Base-by-base conservation (phyloP, 1,284 basidiomycete species). In the Heliocybe sulcata region DNA sequence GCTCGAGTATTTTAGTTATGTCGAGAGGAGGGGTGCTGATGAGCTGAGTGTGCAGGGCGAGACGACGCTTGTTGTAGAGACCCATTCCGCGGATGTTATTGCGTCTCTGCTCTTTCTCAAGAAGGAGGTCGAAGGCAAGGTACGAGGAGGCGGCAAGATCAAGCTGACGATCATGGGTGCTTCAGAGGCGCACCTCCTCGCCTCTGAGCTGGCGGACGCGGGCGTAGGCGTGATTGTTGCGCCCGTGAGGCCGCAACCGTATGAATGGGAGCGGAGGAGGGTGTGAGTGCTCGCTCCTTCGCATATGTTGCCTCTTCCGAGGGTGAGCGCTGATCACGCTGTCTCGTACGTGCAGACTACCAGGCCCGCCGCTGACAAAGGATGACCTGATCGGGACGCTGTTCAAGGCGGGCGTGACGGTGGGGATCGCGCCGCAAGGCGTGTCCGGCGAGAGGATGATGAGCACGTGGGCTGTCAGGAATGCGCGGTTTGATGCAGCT, bases 211-310 rank as follows among this genome's bases (percentile, higher is more conserved):
- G 35, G 80, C 85, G 62, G 63, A 65, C 25, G 81, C 83, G 4
- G 69, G 78, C 51, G 79, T 92, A n/a, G 83, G 84, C n/a, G 87
- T 94, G 25, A 83, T 94, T 54, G 69, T 90, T 72, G 60, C 80
- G 60, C 67, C 81, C 63, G 63, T 74, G 14, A 74, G 77, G 57
- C 78, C 84, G 8, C 86, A 79, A 71, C 83, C 88, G 1, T 62
- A 66, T 27, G 74, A 74, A 2, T 93, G 88, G 86, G 84, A 90
- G 62, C 69, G 76, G 56, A 74, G 80, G 33, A 75, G 87, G 65
- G 75, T 81, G 79, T 84, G 60, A 61, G 74, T 59, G 72, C n/a
- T n/a, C n/a, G n/a, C n/a, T n/a, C n/a, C n/a, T n/a, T n/a, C n/a
- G n/a, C n/a, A n/a, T n/a, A n/a, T n/a, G n/a, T n/a, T n/a, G n/a